phyloP scores from a whole-genome alignment of 176 grass and related monocot genomes.

The Metroxylon sagu region DNA sequence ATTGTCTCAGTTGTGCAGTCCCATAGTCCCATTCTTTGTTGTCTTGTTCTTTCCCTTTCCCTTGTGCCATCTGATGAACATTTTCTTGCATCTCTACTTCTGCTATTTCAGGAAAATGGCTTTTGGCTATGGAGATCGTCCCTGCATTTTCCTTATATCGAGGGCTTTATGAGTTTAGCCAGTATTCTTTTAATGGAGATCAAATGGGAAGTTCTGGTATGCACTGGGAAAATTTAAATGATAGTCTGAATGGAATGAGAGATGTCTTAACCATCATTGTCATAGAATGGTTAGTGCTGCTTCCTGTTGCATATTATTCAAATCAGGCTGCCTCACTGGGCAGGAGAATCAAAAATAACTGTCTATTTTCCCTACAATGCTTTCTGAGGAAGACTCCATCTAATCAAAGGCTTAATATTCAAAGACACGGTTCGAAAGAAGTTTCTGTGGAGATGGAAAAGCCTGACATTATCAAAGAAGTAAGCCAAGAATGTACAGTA shows the following conservation, averaged over 20 bases:
- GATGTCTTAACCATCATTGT: slow-evolving; percentile 45
- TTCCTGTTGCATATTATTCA: slow-evolving; percentile 44
- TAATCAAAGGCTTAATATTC: slow-evolving; percentile 17
- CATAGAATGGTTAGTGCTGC: slow-evolving; percentile 50
- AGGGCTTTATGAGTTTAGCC: slow-evolving; percentile 58
- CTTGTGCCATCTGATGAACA: too few relatives aligned
- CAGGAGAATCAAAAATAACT: slow-evolving; percentile 10
- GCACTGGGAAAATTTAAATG: slow-evolving; percentile 42
- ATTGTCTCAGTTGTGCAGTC: too few relatives aligned
- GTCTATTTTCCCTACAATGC: slow-evolving; percentile 28
- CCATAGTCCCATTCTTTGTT: too few relatives aligned
- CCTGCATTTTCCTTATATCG: slow-evolving; percentile 58
- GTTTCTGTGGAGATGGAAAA: slow-evolving; percentile 37
- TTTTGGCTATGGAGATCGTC: slow-evolving; percentile 15
- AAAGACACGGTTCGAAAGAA: slow-evolving; percentile 18
- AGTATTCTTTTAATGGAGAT: slow-evolving; percentile 44
- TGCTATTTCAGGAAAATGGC: too few relatives aligned
- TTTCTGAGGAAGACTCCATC: slow-evolving; percentile 24
- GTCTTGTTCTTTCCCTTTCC: too few relatives aligned
- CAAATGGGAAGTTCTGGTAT: slow-evolving; percentile 34
- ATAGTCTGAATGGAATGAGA: slow-evolving; percentile 49
- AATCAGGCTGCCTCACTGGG: slow-evolving; percentile 27
- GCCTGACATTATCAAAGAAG: slow-evolving; percentile 48
- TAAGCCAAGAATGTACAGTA: slow-evolving; percentile 14
- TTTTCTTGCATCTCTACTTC: too few relatives aligned